phyloP scores from a whole-genome alignment of 2,329 filamentous ascomycete species.

The Ophiognomonia clavigignenti-juglandacearum region DNA sequence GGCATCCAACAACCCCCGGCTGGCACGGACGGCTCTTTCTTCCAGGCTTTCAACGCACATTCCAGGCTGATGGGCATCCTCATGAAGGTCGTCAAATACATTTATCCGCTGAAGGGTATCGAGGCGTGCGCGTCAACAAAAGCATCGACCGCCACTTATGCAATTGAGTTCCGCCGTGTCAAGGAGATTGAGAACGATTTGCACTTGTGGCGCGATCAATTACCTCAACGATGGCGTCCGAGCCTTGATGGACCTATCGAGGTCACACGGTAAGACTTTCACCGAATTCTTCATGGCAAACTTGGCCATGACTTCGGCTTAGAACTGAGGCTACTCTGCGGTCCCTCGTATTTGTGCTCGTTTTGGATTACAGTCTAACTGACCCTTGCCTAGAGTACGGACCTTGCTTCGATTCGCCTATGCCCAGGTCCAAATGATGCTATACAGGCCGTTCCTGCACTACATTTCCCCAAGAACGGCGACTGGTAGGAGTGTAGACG shows the following conservation, averaged over 20 bases:
- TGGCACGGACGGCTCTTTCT: conserved; percentile 50
- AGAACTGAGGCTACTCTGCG: background rate
- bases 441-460: conserved; percentile 80
- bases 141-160: conserved; percentile 46
- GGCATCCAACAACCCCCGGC: conserved; percentile 50
- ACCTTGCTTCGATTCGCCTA: conserved; percentile 76
- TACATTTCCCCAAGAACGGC: conserved; percentile 66
- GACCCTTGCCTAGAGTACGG: conserved; percentile 46
- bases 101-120: conserved; percentile 59
- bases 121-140: conserved; percentile 36
- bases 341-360: background rate
- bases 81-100: conserved; percentile 57
- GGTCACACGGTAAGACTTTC: conserved; percentile 61
- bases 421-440: conserved; percentile 75
- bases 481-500: conserved; percentile 57
- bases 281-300: too few species aligned
- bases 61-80: conserved; percentile 60
- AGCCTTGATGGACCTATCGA: conserved; percentile 71
- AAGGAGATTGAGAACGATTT: conserved; percentile 61
- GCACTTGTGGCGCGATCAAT: conserved; percentile 56
- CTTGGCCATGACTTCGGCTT: too few species aligned
- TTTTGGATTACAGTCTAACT: conserved; percentile 12
- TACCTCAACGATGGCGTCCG: conserved; percentile 75
- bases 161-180: conserved; percentile 59
- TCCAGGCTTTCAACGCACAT: conserved; percentile 63